These are phyloP conservation scores for Talaromyces sp. DNA, from an alignment of 2,329 filamentous ascomycete species.

Conservation along the genomic window DNA sequence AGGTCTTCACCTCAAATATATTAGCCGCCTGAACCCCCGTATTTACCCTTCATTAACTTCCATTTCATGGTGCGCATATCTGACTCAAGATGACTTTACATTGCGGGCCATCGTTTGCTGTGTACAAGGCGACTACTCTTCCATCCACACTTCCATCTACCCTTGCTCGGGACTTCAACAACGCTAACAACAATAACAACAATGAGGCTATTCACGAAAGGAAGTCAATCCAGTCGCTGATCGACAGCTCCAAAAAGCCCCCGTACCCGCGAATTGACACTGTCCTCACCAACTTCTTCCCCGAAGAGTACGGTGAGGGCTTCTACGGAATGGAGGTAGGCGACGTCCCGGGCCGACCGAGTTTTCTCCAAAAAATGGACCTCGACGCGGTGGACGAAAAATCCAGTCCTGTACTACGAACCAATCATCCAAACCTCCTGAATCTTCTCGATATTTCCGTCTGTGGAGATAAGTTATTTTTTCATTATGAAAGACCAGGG, in stretches of 20 bases:
- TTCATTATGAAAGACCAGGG: neutral
- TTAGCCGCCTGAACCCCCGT: neutral
- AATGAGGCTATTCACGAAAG: neutral
- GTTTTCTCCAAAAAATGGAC: neutral
- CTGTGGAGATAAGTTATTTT: neutral
- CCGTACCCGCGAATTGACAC: neutral
- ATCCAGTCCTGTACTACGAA: neutral
- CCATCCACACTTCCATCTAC: neutral
- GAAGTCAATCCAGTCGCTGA: neutral
- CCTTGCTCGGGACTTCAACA: neutral
- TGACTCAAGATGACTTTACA: neutral
- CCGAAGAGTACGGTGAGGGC: neutral
- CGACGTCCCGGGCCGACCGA: neutral
- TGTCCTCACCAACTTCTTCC: neutral
- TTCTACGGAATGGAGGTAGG: neutral
- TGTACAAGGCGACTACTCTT: neutral
- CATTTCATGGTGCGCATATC: neutral
- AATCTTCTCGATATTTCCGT: neutral
- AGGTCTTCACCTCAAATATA: neutral
- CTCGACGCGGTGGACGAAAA: neutral
- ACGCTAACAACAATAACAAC: neutral
- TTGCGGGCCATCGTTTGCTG: neutral
- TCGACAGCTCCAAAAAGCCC: neutral
- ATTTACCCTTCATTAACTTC: too few species aligned
- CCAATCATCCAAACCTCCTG: neutral